Base-by-base conservation (phyloP, 805 yeast genomes). In the Ogataea neopini region DNA sequence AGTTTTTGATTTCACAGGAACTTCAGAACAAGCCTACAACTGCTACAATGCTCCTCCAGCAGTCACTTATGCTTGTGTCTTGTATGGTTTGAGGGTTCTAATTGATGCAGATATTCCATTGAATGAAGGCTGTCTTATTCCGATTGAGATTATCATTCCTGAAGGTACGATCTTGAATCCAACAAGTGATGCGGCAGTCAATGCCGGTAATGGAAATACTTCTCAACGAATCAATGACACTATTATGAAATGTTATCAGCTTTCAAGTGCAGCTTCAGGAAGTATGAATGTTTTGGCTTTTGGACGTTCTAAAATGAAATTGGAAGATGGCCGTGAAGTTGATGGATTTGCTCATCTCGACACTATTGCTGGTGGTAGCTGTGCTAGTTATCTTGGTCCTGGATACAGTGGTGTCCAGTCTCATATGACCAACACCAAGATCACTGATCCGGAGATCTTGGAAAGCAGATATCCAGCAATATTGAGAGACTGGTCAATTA, bases 181-280 rank as follows among this genome's bases (percentile, higher is more conserved):
- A 43, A 59, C 66, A 28, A 78, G 77, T 2, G 77, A 73, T 19
- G 79, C 80, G 34, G 81, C 64, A 17, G 64, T 60, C 15, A 48
- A 48, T 11, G 66, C 68, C 34, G 82, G 81, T 35, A 79, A 78
- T 54, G 81, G 79, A n/a, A 84, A 86, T 67, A 89, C 96, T 1
- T 84, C 95, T 2, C 97, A 90, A 66, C 76, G 96, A 56, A 82
- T 90, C 32, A 87, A 91, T 1, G 96, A 88, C 66, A 89, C 84
- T 3, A 77, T 90, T 25, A 72, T 90, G 59, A 83, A 82, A 57
- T 91, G 96, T 0, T 88, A 88, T 61, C 76, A 79, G 49, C 84
- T 88, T 3, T 82, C 86, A 60, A 95, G 96, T 3, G 96, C 89
- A 49, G 86, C 96, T 1, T 95, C 88, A 62, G 96, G 96, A 32